Percentiles rank a stretch among this genome's conserved stretches.
phyloP scores from a whole-genome alignment of 345 rosid species.

The Populus simonii region DNA sequence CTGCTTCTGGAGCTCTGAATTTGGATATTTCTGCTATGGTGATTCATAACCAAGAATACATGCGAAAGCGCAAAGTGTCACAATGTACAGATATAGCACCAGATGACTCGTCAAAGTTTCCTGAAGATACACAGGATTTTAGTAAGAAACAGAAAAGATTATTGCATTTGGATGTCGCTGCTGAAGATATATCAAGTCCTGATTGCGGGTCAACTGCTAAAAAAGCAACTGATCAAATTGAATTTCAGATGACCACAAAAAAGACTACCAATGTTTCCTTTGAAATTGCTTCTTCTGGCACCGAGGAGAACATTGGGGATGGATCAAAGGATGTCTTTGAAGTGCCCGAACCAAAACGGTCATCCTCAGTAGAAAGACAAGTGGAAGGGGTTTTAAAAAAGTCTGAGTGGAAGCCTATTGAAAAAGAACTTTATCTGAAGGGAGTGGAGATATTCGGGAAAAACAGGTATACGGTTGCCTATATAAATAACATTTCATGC shows the following conservation, averaged over 20 bases:
- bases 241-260: conserved; percentile 29
- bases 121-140: conserved; percentile 35
- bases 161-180: conserved; percentile 23
- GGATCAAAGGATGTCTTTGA: conserved; percentile 31
- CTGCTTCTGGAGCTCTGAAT: conserved; percentile 29
- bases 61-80: conserved; percentile 59
- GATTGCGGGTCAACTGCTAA: conserved; percentile 20
- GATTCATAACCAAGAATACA: conserved; percentile 32
- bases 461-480: conserved; percentile 66
- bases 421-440: conserved; percentile 83
- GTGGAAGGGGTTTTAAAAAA: conserved; percentile 9
- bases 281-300: conserved; percentile 26
- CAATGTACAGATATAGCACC: conserved; percentile 21
- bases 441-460: conserved; percentile 97
- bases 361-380: conserved; percentile 18
- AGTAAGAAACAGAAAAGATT: conserved; percentile 63
- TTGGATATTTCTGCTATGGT: conserved; percentile 29
- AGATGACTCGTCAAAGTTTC: conserved; percentile 20
- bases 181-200: conserved; percentile 21
- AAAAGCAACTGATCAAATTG: conserved; percentile 28
- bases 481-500: conserved; percentile 7
- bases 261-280: conserved; percentile 18
- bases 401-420: conserved; percentile 78
- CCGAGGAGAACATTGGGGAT: conserved; percentile 27
- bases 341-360: conserved; percentile 36